Evolutionary conservation across 495 filamentous ascomycete species (phyloP).

Genomic region (Niebla homalea): DNA sequence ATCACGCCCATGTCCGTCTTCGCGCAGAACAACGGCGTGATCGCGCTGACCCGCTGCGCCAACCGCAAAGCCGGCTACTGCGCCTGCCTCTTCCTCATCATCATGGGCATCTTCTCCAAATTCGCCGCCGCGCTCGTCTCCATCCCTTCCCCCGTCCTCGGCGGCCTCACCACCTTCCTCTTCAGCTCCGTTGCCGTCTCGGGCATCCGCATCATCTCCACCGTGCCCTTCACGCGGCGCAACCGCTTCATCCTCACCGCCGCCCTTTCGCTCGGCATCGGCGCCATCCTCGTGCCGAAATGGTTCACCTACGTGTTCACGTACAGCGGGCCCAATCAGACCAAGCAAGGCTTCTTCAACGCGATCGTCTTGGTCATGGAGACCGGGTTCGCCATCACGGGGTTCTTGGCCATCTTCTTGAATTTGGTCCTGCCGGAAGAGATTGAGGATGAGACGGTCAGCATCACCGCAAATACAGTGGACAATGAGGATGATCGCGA

Average conservation of each 20-base stretch:
- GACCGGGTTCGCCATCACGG: conserved; percentile 58
- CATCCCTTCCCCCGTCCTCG: conserved; percentile 68
- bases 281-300: conserved; percentile 66
- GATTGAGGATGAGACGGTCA: conserved; percentile 41
- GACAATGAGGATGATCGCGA: conserved; percentile 13
- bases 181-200: conserved; percentile 76
- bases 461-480: conserved; percentile 11
- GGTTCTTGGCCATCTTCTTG: conserved; percentile 54
- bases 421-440: conserved; percentile 66
- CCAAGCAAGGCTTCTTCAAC: conserved; percentile 65
- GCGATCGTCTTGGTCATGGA: conserved; percentile 71
- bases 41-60: conserved; percentile 76
- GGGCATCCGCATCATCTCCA: conserved; percentile 72
- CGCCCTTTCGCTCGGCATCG: conserved; percentile 61
- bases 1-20: conserved; percentile 61
- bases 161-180: conserved; percentile 89
- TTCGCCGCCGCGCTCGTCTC: conserved; percentile 80
- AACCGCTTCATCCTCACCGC: conserved; percentile 84
- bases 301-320: conserved; percentile 73
- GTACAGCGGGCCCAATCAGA: conserved; percentile 52
- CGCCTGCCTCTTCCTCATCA: conserved; percentile 64
- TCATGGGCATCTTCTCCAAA: conserved; percentile 87
- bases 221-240: conserved; percentile 65
- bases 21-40: conserved; percentile 88
- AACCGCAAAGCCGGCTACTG: conserved; percentile 76